phyloP scores from a whole-genome alignment of 2,329 filamentous ascomycete species.

The Arthrobotrys conoides region DNA sequence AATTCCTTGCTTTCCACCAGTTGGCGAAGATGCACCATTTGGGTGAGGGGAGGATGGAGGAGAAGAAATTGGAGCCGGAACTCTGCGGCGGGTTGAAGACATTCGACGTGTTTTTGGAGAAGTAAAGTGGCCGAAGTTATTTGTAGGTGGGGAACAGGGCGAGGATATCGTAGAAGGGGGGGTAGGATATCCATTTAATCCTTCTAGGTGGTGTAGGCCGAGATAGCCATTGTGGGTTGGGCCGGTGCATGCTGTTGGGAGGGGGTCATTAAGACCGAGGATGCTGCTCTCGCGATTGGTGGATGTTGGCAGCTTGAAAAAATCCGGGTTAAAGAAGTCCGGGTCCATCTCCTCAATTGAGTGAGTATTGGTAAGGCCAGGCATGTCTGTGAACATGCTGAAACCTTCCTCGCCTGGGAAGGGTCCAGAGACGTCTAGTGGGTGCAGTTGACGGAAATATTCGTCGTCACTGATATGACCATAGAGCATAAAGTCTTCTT shows the following conservation, averaged over 20 bases:
- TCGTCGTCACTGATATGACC: slow-evolving; percentile 33
- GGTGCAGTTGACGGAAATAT: slow-evolving; percentile 37
- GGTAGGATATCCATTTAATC: slow-evolving; percentile 42
- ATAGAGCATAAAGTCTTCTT: slow-evolving; percentile 56
- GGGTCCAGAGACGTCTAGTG: slow-evolving; percentile 34
- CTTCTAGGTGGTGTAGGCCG: slow-evolving; percentile 22
- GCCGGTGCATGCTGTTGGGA: slow-evolving; percentile 30
- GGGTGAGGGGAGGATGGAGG: slow-evolving; percentile 45
- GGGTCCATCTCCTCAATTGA: slow-evolving; percentile 48
- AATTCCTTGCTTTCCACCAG: slow-evolving; percentile 51
- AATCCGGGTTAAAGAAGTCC: slow-evolving; percentile 49
- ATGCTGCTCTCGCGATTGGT: slow-evolving; percentile 48
- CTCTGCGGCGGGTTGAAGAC: slow-evolving; percentile 39
- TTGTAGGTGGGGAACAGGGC: slow-evolving; percentile 48
- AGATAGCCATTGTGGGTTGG: slow-evolving; percentile 23
- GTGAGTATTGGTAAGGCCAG: slow-evolving; percentile 20
- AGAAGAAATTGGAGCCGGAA: slow-evolving; percentile 20
- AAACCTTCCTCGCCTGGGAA: slow-evolving; percentile 57
- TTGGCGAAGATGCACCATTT: slow-evolving; percentile 52
- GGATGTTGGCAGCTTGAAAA: slow-evolving; percentile 44
- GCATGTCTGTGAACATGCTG: slow-evolving; percentile 51
- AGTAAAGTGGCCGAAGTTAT: slow-evolving; percentile 17
- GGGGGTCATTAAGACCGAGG: slow-evolving; percentile 34
- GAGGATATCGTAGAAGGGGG: slow-evolving; percentile 55
- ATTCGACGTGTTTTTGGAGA: background rate